phyloP scores from a whole-genome alignment of 192 early-diverging fungal genomes.

The Coemansia javaensis region DNA sequence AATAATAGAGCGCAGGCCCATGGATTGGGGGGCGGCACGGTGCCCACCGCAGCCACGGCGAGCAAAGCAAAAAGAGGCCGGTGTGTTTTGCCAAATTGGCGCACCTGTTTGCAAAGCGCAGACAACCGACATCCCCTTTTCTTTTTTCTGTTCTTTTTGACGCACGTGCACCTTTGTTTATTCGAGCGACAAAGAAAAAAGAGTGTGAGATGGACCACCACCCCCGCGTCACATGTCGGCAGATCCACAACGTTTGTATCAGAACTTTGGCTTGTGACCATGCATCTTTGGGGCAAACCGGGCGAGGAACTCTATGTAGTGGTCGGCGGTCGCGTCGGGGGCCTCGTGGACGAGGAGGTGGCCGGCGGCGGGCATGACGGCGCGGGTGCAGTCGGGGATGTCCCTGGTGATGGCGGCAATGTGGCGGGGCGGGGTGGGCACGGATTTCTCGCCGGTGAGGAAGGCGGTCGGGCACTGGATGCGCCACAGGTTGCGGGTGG shows the following conservation, averaged over 20 bases:
- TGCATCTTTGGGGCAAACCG: constrained; percentile 7
- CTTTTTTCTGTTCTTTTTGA: too few relatives aligned
- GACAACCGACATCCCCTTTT: too few relatives aligned
- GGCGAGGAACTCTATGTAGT: constrained; percentile 14
- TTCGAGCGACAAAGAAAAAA: too few relatives aligned
- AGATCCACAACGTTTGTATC: too few relatives aligned
- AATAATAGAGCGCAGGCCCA: too few relatives aligned
- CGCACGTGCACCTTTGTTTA: too few relatives aligned
- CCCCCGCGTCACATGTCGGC: too few relatives aligned
- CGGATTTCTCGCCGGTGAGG: constrained; percentile 30
- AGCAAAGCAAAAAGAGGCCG: too few relatives aligned
- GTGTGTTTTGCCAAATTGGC: too few relatives aligned
- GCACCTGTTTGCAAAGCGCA: too few relatives aligned
- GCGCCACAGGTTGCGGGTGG: constrained; percentile 9
- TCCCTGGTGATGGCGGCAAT: constrained; percentile 10
- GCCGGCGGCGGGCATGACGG: constrained; percentile 19
- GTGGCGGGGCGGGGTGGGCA: constrained; percentile 4
- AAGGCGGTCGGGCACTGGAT: constrained; percentile 28
- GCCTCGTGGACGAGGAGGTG: constrained; percentile 31
- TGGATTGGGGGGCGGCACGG: too few relatives aligned
- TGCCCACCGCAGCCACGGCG: too few relatives aligned
- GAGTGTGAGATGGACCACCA: background rate
- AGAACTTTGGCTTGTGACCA: constrained; percentile 1
- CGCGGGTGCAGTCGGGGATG: constrained; percentile 14
- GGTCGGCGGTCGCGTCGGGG: constrained; percentile 16